Conservation (phyloP, 345 rosid genomes). For the Lepidium didymum region DNA sequence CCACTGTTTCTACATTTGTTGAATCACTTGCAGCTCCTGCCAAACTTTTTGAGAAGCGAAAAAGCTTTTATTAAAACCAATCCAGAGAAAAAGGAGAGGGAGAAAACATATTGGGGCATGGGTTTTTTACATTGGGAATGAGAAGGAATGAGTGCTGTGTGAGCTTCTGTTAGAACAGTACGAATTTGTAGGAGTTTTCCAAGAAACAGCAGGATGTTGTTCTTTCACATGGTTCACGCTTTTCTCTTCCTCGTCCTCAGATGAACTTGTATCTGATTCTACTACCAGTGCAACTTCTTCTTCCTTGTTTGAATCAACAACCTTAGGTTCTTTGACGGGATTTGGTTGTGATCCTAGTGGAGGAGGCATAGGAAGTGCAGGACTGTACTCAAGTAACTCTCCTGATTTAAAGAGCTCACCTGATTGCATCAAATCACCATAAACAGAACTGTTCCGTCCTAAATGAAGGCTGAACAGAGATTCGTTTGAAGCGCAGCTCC, state of each 20-base stretch:
- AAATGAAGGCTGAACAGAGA: constrained; percentile 67
- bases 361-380: constrained; percentile 32
- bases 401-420: constrained; percentile 34
- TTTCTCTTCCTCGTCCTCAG: not conserved
- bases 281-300: not conserved
- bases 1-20: constrained; percentile 12
- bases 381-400: constrained; percentile 34
- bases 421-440: constrained; percentile 23
- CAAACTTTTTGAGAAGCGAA: constrained; percentile 16
- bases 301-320: not conserved
- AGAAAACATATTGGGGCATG: constrained; percentile 1
- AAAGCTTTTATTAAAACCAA: not conserved
- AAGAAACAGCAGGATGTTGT: constrained; percentile 18
- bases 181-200: constrained; percentile 29
- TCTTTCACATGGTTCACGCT: constrained; percentile 14
- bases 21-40: constrained; percentile 19
- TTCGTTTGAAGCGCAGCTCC: constrained; percentile 62
- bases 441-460: constrained; percentile 44
- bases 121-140: constrained; percentile 48
- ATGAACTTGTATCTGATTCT: constrained; percentile 1
- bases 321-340: not conserved
- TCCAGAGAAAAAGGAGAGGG: not conserved
- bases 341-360: constrained; percentile 9
- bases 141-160: constrained; percentile 37
- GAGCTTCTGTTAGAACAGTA: constrained; percentile 39